Base-by-base conservation (phyloP, 2,329 filamentous ascomycete genomes). In the Nemania serpens region DNA sequence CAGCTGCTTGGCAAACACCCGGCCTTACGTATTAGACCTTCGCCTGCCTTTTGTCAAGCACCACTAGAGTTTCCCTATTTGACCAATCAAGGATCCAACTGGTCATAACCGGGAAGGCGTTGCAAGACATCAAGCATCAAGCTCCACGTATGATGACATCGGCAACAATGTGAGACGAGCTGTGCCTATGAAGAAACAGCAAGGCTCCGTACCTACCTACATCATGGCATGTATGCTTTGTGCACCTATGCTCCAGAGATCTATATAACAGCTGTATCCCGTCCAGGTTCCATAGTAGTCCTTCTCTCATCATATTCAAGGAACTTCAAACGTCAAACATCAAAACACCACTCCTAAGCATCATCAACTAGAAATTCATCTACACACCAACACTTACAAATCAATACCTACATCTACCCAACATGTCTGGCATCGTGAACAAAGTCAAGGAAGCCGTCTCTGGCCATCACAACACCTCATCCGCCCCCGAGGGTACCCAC, bases 361-460 rank as follows among this genome's bases (percentile, higher is more conserved):
- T 39, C 36, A 20, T 10, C 18, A 34, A 13, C n/a, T 18, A 55
- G 2, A 3, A 29, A 29, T 29, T 29, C 25, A 29, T n/a, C 25
- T 29, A 29, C 25, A 29, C 25, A 29, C 7, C 3, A 29, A 4
- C 25, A 29, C 25, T 12, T 20, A 52, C 18, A 49, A 12, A 34
- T 43, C 20, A 57, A 29, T 29, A 4, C 25, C 25, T 39, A 42
- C 48, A 56, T 22, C 33, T 60, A 70, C 49, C 59, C 77, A 84
- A 63, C 71, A 86, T 86, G 84, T 84, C 84, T 74, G 75, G 75
- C 68, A 76, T 86, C 70, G 74, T 85, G 71, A 81, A 86, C 79
- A 86, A 86, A 76, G 79, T 85, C 73, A 86, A 86, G 80, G 82
- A 85, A 3, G 81, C 77, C 64, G 73, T 85, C 60, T 71, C 77